Evolutionary conservation across 2,329 filamentous ascomycete species (phyloP).

Genomic region (Macrophomina pseudophaseolina): DNA sequence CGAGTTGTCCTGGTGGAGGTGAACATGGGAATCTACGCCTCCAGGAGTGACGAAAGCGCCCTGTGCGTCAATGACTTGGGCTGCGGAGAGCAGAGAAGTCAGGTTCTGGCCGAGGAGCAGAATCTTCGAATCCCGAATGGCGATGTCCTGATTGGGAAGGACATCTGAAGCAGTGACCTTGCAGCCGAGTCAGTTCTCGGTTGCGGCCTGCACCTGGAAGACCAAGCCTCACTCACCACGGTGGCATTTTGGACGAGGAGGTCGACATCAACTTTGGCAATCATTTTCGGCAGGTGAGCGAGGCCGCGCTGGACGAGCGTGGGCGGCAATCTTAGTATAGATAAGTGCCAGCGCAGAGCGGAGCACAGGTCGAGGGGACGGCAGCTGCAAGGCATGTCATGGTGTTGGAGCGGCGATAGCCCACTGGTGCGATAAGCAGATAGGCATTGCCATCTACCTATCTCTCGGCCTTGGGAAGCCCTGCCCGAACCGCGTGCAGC

Average conservation of each 20-base stretch:
- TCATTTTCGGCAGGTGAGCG: slow-evolving; percentile 1
- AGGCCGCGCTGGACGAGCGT: neutral
- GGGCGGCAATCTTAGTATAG: slow-evolving; percentile 22
- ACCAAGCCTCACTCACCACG: slow-evolving; percentile 39
- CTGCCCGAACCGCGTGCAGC: neutral
- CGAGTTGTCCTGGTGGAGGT: slow-evolving; percentile 52
- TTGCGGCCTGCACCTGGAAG: neutral
- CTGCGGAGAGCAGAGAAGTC: slow-evolving; percentile 36
- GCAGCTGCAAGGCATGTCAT: neutral
- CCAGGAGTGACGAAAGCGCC: slow-evolving; percentile 55
- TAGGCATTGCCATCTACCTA: slow-evolving; percentile 12
- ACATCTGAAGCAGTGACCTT: slow-evolving; percentile 49
- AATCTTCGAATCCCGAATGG: slow-evolving; percentile 55
- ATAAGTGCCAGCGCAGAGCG: neutral
- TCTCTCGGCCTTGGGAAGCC: slow-evolving; percentile 6
- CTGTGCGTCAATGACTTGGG: slow-evolving; percentile 51
- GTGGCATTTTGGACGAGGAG: slow-evolving; percentile 50
- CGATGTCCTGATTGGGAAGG: slow-evolving; percentile 52
- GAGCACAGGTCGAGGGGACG: neutral
- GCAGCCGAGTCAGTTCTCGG: neutral
- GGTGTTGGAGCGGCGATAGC: neutral
- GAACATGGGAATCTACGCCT: slow-evolving; percentile 57
- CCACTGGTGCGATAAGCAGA: slow-evolving; percentile 14
- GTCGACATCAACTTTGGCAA: slow-evolving; percentile 42
- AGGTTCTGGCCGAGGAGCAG: slow-evolving; percentile 50